Base-by-base conservation (phyloP, 345 rosid genomes). In the sweet orange (Citrus sinensis) region DNA sequence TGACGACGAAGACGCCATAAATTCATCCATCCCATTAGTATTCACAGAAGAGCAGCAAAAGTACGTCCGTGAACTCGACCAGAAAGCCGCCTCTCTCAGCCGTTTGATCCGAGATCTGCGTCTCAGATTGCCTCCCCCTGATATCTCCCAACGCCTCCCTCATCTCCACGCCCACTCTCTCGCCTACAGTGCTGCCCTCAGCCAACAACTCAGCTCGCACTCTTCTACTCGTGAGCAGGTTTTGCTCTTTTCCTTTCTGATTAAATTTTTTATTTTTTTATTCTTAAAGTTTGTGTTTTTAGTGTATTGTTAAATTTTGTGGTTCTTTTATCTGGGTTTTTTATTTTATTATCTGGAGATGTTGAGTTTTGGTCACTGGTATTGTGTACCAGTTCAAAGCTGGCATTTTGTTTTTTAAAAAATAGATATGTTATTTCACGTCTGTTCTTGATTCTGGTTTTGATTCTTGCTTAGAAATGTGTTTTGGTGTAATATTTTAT, bases 161-260 rank as follows among this genome's bases (percentile, higher is more conserved):
- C 91, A 92, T 84, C 92, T 95, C 59, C 95, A 85, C 54, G 97
- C 99, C 65, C 97, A 92, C 84, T 96, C 98, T 58, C 86, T 96
- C 77, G 98, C 98, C 55, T 96, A 97, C 80, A 90, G 88, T 76
- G 97, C 95, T 4, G 98, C 96, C 64, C 90, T 95, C 70, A 93
- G 97, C 66, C 93, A 90, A 78, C 99, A 95, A 87, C 84, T 95
- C 79, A 94, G 92, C 81, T 88, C 99, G 77, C 99, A 95, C 82
- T 91, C 98, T 54, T 83, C 99, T 79, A 96, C 98, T 63, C 92
- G 93, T 77, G 93, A 96, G 83, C 98, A 93, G 89, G 97, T 92
- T 63, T 16, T 32, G 9, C n/a, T 29, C 55, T 16, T 76, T 37
- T 39, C 2, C 20, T 65, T 17, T n/a, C 34, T 70, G 51, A 30